Percentiles rank a stretch among this genome's conserved stretches.
Evolutionary conservation across 305 asterid species (phyloP).

Genomic region (Fraxinus angustifolia): DNA sequence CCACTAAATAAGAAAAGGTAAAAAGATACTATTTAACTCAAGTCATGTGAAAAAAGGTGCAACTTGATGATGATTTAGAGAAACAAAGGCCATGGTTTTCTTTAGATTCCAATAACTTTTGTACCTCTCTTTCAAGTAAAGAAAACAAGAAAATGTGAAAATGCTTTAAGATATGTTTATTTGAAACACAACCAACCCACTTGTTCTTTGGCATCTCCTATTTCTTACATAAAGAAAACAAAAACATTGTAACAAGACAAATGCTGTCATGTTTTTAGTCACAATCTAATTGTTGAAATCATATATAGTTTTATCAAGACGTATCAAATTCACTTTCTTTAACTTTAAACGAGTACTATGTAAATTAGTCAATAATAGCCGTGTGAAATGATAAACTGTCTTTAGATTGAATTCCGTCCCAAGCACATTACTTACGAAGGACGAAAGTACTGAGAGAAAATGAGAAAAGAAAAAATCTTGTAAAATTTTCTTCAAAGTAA

Average conservation of each 20-base stretch:
- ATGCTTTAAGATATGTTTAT: background rate
- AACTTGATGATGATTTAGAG: constrained; percentile 20
- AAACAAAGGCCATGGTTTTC: constrained; percentile 6
- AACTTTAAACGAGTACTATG: background rate
- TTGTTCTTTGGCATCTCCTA: constrained; percentile 15
- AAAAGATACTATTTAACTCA: background rate
- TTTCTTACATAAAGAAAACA: background rate
- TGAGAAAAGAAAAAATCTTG: background rate
- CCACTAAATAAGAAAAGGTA: constrained; percentile 22
- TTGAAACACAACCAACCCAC: constrained; percentile 36
- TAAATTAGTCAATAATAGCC: background rate
- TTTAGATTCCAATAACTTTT: constrained; percentile 41
- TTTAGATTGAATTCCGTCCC: background rate
- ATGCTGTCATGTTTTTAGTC: constrained; percentile 28
- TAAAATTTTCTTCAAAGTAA: background rate
- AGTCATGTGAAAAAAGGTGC: constrained; percentile 35
- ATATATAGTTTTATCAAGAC: background rate
- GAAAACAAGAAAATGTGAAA: constrained; percentile 20
- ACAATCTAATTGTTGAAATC: constrained; percentile 13
- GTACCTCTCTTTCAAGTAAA: constrained; percentile 37
- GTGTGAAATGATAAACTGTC: background rate
- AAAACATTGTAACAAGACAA: constrained; percentile 27
- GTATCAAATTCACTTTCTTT: background rate
- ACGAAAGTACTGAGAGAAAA: background rate
- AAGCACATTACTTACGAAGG: background rate